Evolutionary conservation across 805 yeast genomes (phyloP).

Genomic region (Ascoidea tarda): DNA sequence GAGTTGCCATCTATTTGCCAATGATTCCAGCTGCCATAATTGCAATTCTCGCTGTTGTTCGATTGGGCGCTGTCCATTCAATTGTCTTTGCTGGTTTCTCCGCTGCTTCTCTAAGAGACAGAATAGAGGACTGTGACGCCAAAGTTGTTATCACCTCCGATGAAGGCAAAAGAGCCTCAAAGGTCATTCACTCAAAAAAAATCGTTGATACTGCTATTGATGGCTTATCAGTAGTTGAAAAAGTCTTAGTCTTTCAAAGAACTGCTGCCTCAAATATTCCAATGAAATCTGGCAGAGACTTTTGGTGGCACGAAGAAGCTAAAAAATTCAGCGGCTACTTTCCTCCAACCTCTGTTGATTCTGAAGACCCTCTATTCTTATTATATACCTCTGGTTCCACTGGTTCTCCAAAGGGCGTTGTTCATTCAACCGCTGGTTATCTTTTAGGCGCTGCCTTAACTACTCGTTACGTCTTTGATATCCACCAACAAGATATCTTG

Average conservation of each 20-base stretch:
- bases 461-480: conserved; percentile 86
- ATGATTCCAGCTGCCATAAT: conserved; percentile 96
- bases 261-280: conserved; percentile 66
- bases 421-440: conserved; percentile 91
- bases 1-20: conserved; percentile 92
- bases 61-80: conserved; percentile 93
- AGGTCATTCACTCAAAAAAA: conserved; percentile 79
- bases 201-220: conserved; percentile 89
- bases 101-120: conserved; percentile 82
- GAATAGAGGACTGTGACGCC: conserved; percentile 79
- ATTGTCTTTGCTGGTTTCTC: conserved; percentile 96
- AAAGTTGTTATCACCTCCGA: conserved; percentile 86
- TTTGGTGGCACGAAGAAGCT: conserved; percentile 90
- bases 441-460: conserved; percentile 85
- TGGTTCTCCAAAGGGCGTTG: conserved; percentile 97
- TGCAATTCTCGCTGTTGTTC: conserved; percentile 84
- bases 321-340: conserved; percentile 69
- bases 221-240: conserved; percentile 57
- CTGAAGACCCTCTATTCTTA: conserved; percentile 93
- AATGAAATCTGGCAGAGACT: conserved; percentile 70
- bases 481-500: conserved; percentile 73
- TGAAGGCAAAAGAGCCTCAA: conserved; percentile 93
- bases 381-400: conserved; percentile 97
- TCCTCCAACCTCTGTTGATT: conserved; percentile 75
- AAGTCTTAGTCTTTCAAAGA: conserved; percentile 80